Evolutionary conservation across 129 eudicot species (phyloP).

Genomic region (Flaveria trinervia): DNA sequence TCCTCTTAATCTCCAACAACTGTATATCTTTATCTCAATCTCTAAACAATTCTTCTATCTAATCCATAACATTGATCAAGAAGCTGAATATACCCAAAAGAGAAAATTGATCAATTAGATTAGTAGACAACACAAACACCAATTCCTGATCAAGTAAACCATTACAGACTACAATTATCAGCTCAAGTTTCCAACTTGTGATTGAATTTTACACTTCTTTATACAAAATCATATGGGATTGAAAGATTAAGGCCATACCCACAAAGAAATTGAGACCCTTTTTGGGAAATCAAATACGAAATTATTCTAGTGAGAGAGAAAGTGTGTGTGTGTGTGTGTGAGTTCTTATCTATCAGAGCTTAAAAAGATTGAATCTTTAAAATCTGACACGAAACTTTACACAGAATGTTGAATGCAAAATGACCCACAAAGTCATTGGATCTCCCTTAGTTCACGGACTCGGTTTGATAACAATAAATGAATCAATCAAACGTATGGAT

Average conservation of each 20-base stretch:
- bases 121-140: neutral
- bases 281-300: constrained; percentile 21
- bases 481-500: constrained; percentile 28
- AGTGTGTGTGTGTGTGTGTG: no score
- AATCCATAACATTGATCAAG: constrained; percentile 29
- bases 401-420: constrained; percentile 64
- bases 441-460: constrained; percentile 54
- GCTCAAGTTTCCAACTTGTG: constrained; percentile 13
- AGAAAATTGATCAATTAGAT: neutral
- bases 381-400: constrained; percentile 57
- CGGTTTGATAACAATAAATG: constrained; percentile 59
- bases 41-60: constrained; percentile 26
- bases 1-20: constrained; percentile 27
- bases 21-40: constrained; percentile 7
- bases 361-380: constrained; percentile 35
- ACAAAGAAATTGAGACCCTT: constrained; percentile 13
- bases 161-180: neutral
- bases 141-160: constrained; percentile 22
- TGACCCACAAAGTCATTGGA: constrained; percentile 47
- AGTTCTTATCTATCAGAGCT: constrained; percentile 27
- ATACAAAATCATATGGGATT: constrained; percentile 23
- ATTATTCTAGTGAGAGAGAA: constrained; percentile 25
- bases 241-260: neutral
- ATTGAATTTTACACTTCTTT: constrained; percentile 17
- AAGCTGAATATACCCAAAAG: constrained; percentile 17